Base-by-base conservation (phyloP, 495 filamentous ascomycete genomes). In the Zalerion maritima region DNA sequence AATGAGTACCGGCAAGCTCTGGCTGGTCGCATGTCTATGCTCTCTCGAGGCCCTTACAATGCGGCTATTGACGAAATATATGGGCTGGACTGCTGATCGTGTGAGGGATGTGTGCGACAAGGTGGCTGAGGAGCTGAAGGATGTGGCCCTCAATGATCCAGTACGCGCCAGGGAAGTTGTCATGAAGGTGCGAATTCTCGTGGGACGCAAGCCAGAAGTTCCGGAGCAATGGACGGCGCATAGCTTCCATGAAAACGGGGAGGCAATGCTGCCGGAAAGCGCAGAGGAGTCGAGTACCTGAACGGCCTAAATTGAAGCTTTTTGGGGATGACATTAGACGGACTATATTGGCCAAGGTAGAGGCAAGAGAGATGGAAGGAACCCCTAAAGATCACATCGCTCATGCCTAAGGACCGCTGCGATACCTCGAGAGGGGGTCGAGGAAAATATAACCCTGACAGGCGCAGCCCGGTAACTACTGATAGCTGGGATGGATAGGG, bases 21-120 rank as follows among this genome's bases (percentile, higher is more conserved):
- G 67, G 40, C 56, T 85, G 10, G 65, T 83, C 15, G 51, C 63
- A 0, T 43, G 69, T 28, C 47, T 84, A 19, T 74, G 78, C 41
- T 71, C 71, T 1, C 42, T 83, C 24, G 80, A 85, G 45, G 62
- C 78, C 1, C 40, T 52, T 11, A 60, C 60, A 19, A 36, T 85
- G 36, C 60, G 80, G 12, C 55, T 64, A 13, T 42, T 86, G 16
- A 82, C 77, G 1, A 58, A 55, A 27, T 51, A 62, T 14, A 57
- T 68, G 26, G 60, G 60, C 3, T 80, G 71, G 71, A 58, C 60
- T 9, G 38, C 57, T 6, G 58, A 65, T 0, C 57, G 65, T 17
- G 70, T 74, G 28, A 58, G 57, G 17, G 49, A 62, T 10, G 54
- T 71, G 11, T 76, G 71, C 49, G 57, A 61, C 11, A 52, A 58